Percentiles rank a stretch among this genome's conserved stretches.
Evolutionary conservation across 2,329 filamentous ascomycete species (phyloP).

Genomic region (Stemphylium lycopersici): DNA sequence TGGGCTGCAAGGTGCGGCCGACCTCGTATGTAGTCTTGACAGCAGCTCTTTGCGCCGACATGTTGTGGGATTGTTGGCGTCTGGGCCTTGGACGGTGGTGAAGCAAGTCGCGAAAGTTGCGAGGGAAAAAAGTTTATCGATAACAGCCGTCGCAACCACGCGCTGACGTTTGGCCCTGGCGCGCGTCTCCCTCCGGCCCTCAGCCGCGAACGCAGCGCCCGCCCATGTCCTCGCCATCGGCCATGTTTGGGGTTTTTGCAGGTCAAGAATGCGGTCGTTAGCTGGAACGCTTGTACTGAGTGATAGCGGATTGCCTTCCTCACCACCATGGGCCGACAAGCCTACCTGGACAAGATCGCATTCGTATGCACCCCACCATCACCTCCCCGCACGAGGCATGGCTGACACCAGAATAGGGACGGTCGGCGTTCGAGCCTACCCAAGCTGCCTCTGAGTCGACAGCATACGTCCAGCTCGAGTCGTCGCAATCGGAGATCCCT

Average conservation of each 20-base stretch:
- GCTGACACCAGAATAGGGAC: slow-evolving; percentile 43
- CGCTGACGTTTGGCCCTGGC: slow-evolving; percentile 22
- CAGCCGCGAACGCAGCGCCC: not conserved
- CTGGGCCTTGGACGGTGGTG: slow-evolving; percentile 1
- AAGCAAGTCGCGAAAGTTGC: slow-evolving; percentile 24
- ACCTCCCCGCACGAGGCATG: not conserved
- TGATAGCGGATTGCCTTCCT: not conserved
- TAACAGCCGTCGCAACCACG: slow-evolving; percentile 25
- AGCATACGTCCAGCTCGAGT: slow-evolving; percentile 37
- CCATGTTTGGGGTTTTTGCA: not conserved
- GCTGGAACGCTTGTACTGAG: not conserved
- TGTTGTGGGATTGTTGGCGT: slow-evolving; percentile 5
- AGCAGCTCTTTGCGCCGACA: slow-evolving; percentile 59
- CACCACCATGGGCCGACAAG: slow-evolving; percentile 44
- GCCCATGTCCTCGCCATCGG: not conserved
- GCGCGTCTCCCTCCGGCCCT: slow-evolving; percentile 13
- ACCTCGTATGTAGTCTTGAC: slow-evolving; percentile 89
- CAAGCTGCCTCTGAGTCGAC: slow-evolving; percentile 26
- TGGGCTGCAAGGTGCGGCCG: slow-evolving; percentile 82
- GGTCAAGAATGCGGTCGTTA: not conserved
- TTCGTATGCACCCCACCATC: slow-evolving; percentile 33
- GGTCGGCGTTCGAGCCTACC: slow-evolving; percentile 50
- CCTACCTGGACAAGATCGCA: slow-evolving; percentile 47
- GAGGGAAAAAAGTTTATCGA: slow-evolving; percentile 46
- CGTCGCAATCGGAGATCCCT: slow-evolving; percentile 33